Evolutionary conservation across 352 stramenopile species (phyloP).

Genomic region (Elongisporangium undulatum): DNA sequence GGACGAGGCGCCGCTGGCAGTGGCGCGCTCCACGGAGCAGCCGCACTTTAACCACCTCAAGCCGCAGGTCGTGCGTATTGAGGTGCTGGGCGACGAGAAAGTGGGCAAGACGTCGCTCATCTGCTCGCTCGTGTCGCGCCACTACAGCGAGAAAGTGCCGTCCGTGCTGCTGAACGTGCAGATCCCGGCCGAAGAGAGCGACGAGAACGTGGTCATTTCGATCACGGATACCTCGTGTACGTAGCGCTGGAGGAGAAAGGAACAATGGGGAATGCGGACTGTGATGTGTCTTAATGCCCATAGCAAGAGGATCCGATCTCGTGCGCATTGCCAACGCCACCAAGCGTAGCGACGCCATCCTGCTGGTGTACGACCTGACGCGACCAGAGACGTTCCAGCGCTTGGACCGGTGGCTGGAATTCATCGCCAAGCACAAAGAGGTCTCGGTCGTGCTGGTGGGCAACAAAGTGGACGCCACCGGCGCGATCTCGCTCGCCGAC

Average conservation of each 20-base stretch:
- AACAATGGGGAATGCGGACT: not conserved
- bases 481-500: conserved; percentile 50
- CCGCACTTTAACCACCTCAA: conserved; percentile 28
- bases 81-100: conserved; percentile 88
- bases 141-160: conserved; percentile 87
- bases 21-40: not conserved
- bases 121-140: conserved; percentile 84
- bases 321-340: conserved; percentile 82
- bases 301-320: conserved; percentile 72
- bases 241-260: conserved; percentile 3
- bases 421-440: conserved; percentile 84
- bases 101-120: conserved; percentile 91
- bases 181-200: conserved; percentile 85
- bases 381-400: conserved; percentile 83
- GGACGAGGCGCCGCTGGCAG: conserved; percentile 8
- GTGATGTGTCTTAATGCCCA: not conserved
- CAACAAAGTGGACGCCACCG: conserved; percentile 87
- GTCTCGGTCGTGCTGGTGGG: conserved; percentile 85
- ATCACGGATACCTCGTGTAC: conserved; percentile 86
- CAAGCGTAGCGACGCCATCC: conserved; percentile 81
- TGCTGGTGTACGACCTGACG: conserved; percentile 86
- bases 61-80: conserved; percentile 82
- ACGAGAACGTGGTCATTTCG: conserved; percentile 88
- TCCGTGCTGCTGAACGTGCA: conserved; percentile 85
- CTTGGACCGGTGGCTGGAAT: conserved; percentile 78